These are phyloP conservation scores for Euptelea pleiosperma DNA, from an alignment of 164 flowering plant genomes.

Conservation along the genomic window DNA sequence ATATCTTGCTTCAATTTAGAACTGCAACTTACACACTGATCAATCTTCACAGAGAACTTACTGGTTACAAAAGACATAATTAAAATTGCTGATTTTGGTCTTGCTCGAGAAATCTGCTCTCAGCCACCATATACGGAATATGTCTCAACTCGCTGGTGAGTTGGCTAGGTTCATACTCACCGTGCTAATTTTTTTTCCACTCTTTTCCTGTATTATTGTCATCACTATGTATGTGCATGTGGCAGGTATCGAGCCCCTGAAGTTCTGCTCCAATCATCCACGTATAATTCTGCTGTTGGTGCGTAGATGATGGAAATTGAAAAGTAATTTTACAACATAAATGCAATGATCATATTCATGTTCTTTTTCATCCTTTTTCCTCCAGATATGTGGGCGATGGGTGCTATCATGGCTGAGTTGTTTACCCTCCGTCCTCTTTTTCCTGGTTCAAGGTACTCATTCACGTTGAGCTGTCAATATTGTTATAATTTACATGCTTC, in stretches of 20 bases:
- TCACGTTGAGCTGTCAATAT: not conserved
- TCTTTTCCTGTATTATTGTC: not conserved
- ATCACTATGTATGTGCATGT: not conserved
- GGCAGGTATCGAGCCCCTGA: constrained; percentile 98
- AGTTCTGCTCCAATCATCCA: constrained; percentile 78
- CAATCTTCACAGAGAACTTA: constrained; percentile 58
- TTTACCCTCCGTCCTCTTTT: constrained; percentile 88
- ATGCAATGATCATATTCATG: not conserved
- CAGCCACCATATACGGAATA: constrained; percentile 87
- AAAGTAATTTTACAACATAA: not conserved
- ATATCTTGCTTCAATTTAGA: not conserved
- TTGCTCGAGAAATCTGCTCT: constrained; percentile 85
- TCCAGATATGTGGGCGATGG: constrained; percentile 99
- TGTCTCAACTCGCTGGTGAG: constrained; percentile 78
- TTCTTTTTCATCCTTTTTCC: not conserved
- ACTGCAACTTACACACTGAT: not conserved
- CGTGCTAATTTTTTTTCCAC: not conserved
- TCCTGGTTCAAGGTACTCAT: constrained; percentile 72
- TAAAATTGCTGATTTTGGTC: constrained; percentile 96
- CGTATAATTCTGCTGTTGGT: constrained; percentile 88
- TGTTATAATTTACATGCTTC: too few species aligned
- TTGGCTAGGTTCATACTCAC: not conserved
- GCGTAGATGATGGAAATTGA: constrained; percentile 20
- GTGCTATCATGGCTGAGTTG: constrained; percentile 95
- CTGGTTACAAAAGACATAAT: constrained; percentile 68